phyloP scores from a whole-genome alignment of 108 stramenopile genomes.

The Nannochloropsis oceanica region DNA sequence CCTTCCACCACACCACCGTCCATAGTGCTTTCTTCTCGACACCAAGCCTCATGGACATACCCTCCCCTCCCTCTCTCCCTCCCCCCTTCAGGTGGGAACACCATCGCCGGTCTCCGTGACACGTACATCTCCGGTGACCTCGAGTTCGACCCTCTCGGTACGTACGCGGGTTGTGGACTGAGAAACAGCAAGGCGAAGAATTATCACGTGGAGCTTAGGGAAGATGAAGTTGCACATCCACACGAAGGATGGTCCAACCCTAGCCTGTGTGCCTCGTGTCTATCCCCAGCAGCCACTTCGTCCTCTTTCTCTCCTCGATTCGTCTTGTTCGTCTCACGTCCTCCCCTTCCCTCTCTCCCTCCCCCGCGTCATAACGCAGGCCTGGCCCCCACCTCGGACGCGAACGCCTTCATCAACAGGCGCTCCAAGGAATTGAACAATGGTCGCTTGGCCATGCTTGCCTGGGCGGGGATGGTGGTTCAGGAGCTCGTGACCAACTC shows the following conservation, averaged over 20 bases:
- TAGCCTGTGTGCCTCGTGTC: too few relatives aligned
- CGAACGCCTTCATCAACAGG: slow-evolving; percentile 45
- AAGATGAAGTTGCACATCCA: too few relatives aligned
- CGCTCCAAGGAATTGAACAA: slow-evolving; percentile 77
- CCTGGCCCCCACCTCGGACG: slow-evolving; percentile 62
- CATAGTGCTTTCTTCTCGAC: background rate
- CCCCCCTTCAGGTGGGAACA: slow-evolving; percentile 33
- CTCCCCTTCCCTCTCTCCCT: background rate
- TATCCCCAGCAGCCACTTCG: too few relatives aligned
- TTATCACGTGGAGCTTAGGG: too few relatives aligned
- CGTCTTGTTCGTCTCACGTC: background rate
- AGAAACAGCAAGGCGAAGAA: background rate
- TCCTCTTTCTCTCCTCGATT: background rate
- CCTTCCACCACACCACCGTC: slow-evolving; percentile 4
- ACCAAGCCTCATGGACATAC: background rate
- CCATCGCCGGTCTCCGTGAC: slow-evolving; percentile 45
- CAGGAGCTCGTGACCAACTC: slow-evolving; percentile 45
- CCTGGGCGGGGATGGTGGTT: slow-evolving; percentile 56
- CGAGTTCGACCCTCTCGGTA: slow-evolving; percentile 65
- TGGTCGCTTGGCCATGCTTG: slow-evolving; percentile 81
- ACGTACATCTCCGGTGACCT: slow-evolving; percentile 60
- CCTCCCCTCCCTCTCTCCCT: background rate
- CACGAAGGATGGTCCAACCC: too few relatives aligned
- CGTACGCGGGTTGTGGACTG: slow-evolving; percentile 17
- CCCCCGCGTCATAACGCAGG: background rate